Percentiles rank a stretch among this genome's conserved stretches.
These are phyloP conservation scores for Rhodotorula glutinis DNA, from an alignment of 1,284 basidiomycete species.

Conservation along the genomic window DNA sequence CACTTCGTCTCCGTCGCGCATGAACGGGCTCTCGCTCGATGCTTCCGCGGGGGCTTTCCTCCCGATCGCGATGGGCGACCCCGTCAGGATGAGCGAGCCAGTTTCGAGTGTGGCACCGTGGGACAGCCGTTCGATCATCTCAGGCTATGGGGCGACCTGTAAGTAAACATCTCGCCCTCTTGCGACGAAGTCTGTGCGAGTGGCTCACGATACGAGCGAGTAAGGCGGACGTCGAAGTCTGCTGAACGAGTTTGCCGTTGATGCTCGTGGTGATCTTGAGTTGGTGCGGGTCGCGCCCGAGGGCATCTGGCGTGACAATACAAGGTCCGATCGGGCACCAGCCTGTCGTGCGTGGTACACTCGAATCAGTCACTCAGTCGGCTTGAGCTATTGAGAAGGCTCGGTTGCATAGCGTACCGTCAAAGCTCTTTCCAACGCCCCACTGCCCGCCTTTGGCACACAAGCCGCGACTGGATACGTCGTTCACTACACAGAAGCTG, in stretches of 20 bases:
- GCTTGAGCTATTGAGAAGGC: background rate
- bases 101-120: slow-evolving; percentile 80
- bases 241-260: slow-evolving; percentile 67
- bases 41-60: slow-evolving; percentile 22
- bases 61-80: slow-evolving; percentile 57
- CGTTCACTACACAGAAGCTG: slow-evolving; percentile 43
- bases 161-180: background rate
- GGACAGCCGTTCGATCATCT: slow-evolving; percentile 72
- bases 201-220: slow-evolving; percentile 42
- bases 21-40: slow-evolving; percentile 63
- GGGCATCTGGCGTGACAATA: slow-evolving; percentile 62
- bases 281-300: slow-evolving; percentile 64
- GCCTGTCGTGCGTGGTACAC: slow-evolving; percentile 27
- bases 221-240: slow-evolving; percentile 60
- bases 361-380: too few relatives aligned
- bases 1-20: slow-evolving; percentile 73
- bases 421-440: slow-evolving; percentile 40
- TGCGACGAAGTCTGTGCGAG: background rate
- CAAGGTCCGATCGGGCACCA: slow-evolving; percentile 53
- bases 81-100: slow-evolving; percentile 76
- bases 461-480: slow-evolving; percentile 29
- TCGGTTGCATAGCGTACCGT: slow-evolving; percentile 22
- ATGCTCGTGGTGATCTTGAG: slow-evolving; percentile 64
- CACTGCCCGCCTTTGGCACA: slow-evolving; percentile 36
- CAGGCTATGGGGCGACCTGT: slow-evolving; percentile 49